These are phyloP conservation scores for Calonectria pteridis DNA, from an alignment of 2,329 filamentous ascomycete species.

Conservation along the genomic window DNA sequence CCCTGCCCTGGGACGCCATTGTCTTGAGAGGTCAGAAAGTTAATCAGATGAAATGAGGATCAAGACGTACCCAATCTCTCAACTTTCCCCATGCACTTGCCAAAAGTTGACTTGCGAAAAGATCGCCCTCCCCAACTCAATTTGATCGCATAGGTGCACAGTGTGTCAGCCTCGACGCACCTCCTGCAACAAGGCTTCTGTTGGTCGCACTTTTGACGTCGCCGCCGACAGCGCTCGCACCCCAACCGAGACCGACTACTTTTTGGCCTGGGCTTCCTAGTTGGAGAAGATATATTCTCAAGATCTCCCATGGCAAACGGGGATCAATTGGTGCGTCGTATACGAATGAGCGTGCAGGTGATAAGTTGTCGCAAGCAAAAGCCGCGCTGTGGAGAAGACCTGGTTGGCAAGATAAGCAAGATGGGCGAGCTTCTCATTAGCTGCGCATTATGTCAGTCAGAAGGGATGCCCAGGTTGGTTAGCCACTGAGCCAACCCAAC, in stretches of 20 bases:
- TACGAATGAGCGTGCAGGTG: background rate
- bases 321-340: background rate
- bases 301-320: background rate
- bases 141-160: constrained; percentile 30
- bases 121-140: constrained; percentile 32
- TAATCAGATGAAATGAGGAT: background rate
- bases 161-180: constrained; percentile 19
- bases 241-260: constrained; percentile 30
- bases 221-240: constrained; percentile 30
- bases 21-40: background rate
- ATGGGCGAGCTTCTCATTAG: background rate
- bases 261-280: background rate
- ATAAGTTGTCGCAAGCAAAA: background rate
- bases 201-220: constrained; percentile 37
- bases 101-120: constrained; percentile 31
- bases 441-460: background rate
- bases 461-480: background rate
- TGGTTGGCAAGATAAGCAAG: background rate
- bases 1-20: constrained; percentile 1
- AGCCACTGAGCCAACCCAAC: background rate
- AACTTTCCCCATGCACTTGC: constrained; percentile 22
- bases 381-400: background rate
- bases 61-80: constrained; percentile 10
- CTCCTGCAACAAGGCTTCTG: constrained; percentile 30
- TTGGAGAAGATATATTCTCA: background rate